Evolutionary conservation across 192 early-diverging fungal species (phyloP).

Genomic region (Coemansia sp.): DNA sequence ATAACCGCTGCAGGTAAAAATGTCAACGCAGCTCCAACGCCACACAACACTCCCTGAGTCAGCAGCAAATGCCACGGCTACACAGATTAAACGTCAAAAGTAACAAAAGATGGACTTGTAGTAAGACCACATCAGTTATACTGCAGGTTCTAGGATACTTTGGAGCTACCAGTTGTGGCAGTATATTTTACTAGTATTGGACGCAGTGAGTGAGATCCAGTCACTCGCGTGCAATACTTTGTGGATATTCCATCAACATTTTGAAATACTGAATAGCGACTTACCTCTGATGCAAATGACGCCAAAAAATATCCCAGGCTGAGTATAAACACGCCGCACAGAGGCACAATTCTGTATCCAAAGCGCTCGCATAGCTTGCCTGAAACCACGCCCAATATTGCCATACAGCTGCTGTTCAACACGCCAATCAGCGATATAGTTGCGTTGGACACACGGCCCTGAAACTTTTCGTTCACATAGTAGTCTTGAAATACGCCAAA

Average conservation of each 20-base stretch:
- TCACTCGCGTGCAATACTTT: not conserved
- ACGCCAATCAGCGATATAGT: conserved; percentile 53
- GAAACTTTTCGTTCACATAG: conserved; percentile 52
- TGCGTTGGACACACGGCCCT: conserved; percentile 39
- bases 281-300: conserved; percentile 55
- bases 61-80: conserved; percentile 65
- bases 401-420: conserved; percentile 45
- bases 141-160: not conserved
- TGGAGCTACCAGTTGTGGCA: not conserved
- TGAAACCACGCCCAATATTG: conserved; percentile 44
- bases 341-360: conserved; percentile 42
- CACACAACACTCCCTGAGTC: conserved; percentile 61
- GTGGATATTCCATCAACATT: not conserved
- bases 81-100: conserved; percentile 11
- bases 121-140: not conserved
- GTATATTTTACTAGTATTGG: not conserved
- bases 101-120: not conserved
- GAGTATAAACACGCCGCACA: conserved; percentile 34
- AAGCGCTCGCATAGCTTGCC: conserved; percentile 51
- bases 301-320: conserved; percentile 51
- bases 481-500: conserved; percentile 55
- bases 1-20: conserved; percentile 52
- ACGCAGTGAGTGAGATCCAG: not conserved
- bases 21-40: conserved; percentile 53
- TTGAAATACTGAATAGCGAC: not conserved